Conservation (phyloP, 257 asterid genomes). For the Linaria vulgaris region DNA sequence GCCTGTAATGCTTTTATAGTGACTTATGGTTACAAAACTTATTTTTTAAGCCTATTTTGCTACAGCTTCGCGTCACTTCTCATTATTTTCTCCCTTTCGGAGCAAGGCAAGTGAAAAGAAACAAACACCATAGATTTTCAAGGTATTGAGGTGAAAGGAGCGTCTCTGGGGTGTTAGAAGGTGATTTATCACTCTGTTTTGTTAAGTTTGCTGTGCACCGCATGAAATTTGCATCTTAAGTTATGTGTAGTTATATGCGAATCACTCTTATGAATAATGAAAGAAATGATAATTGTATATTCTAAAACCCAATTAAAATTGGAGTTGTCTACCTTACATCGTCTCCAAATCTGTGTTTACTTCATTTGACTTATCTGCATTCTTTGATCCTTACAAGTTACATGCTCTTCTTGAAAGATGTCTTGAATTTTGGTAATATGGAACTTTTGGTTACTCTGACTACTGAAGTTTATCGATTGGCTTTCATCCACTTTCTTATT, state of each 20-base stretch:
- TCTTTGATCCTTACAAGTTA: neutral
- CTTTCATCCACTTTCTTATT: neutral
- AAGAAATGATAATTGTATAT: neutral
- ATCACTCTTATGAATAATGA: neutral
- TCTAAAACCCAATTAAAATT: neutral
- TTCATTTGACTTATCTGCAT: neutral
- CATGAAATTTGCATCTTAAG: neutral
- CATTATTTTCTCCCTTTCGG: conserved; percentile 72
- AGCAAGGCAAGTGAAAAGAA: conserved; percentile 74
- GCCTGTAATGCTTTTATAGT: neutral
- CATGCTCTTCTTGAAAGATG: neutral
- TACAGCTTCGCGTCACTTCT: conserved; percentile 82
- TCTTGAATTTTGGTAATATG: neutral
- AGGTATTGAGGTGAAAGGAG: neutral
- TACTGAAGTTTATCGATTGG: too few species aligned
- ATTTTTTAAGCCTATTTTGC: conserved; percentile 1
- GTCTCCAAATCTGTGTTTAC: neutral
- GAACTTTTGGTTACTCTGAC: neutral
- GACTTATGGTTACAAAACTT: neutral
- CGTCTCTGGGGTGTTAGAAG: neutral
- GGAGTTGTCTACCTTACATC: neutral
- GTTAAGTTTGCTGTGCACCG: neutral
- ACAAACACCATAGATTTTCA: conserved; percentile 37
- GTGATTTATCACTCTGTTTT: neutral
- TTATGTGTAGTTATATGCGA: neutral